Base-by-base conservation (phyloP, 1,284 basidiomycete species). In the Malassezia cuniculi region DNA sequence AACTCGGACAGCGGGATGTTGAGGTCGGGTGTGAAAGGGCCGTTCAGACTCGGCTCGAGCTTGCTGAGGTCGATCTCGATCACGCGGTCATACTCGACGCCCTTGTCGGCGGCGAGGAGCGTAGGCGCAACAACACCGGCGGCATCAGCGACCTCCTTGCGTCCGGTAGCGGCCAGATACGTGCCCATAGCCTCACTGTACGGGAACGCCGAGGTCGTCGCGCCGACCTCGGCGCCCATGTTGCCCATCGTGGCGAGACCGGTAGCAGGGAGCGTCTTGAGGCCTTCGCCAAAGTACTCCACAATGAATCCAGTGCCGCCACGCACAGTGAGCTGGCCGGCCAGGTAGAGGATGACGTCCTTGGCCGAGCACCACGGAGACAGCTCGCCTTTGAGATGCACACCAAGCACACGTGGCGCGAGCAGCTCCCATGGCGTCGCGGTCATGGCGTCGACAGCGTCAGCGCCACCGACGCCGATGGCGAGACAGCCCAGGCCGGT, bases 141-240 rank as follows among this genome's bases (percentile, higher is more conserved):
- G 18, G 83, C 85, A 10, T 71, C 71, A 18, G 89, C 87, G 21
- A 93, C 86, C 22, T 81, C 77, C n/a, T 75, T 79, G 41, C 93
- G 79, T 34, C 84, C 81, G 11, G 93, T 97, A 10, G 87, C 87
- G 52, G 77, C 73, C 20, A 99, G 77, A 70, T 97, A 97, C 19
- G 78, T 74, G 26, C 78, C 76, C 90, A 97, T 97, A 57, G 41
- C 57, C 10, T 76, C 69, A 6, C 85, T 87, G 71, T 94, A 97
- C 10, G 89, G 89, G 76, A 99, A 99, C 3, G 84, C 86, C 1
- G 86, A 90, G 0, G 93, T 95, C 2, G 93, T 99, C 6, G 93
- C 93, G 31, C 93, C 93, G 18, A 97, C 86, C 73, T 99, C 93
- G 16, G 93, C 93, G 45, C 93, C 93, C 93, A 97, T 99, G 71